phyloP scores from a whole-genome alignment of 179 eudicot genomes.

The Camellia oleifera region DNA sequence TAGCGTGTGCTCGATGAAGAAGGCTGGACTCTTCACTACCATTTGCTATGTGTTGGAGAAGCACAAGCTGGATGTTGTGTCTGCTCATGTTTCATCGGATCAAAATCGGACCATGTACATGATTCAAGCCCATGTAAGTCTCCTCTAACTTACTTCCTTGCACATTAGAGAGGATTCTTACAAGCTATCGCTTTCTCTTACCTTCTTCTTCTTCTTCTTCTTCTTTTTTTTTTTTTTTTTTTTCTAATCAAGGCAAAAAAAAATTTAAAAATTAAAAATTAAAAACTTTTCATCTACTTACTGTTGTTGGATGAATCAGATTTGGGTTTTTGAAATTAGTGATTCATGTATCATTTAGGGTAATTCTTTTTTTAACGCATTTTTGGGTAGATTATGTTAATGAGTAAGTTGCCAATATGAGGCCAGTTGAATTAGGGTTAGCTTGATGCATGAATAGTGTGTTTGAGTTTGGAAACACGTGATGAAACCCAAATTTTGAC shows the following conservation, averaged over 20 bases:
- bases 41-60: conserved; percentile 57
- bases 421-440: neutral
- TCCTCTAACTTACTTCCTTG: neutral
- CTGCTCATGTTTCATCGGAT: conserved; percentile 47
- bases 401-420: neutral
- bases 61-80: conserved; percentile 46
- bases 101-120: conserved; percentile 36
- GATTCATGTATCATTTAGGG: neutral
- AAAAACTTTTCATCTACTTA: too few relatives aligned
- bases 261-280: too few relatives aligned
- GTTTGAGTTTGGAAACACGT: neutral
- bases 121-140: conserved; percentile 72
- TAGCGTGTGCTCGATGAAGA: conserved; percentile 42
- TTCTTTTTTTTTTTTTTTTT: too few relatives aligned
- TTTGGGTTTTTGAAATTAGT: neutral
- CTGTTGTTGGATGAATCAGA: neutral
- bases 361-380: too few relatives aligned
- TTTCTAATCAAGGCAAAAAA: too few relatives aligned
- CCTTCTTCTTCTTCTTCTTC: too few relatives aligned
- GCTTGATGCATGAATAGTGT: neutral
- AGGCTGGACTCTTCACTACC: conserved; percentile 39
- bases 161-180: too few relatives aligned
- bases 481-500: conserved; percentile 1
- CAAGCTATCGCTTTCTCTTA: too few relatives aligned
- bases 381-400: neutral